A percentile compares a stretch with the other conserved stretches of the same genome.
Conservation (phyloP, 2,329 filamentous ascomycete species). For the Epichloe bromicola region DNA sequence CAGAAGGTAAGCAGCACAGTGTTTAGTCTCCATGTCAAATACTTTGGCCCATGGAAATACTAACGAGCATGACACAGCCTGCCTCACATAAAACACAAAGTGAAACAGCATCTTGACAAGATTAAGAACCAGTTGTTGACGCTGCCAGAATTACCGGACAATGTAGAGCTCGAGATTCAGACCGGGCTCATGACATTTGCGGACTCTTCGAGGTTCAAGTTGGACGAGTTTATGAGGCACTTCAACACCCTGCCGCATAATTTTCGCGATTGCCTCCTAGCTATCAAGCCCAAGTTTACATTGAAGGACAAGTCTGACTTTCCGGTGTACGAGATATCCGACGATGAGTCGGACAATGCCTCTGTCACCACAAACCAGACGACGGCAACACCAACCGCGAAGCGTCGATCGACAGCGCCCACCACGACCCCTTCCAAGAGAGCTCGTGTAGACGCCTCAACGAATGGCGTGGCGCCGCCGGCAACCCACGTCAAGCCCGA, state of each 20-base stretch:
- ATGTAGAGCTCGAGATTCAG: conserved; percentile 53
- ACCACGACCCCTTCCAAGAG: conserved; percentile 23
- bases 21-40: not conserved
- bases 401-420: conserved; percentile 15
- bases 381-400: conserved; percentile 15
- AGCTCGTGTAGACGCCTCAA: conserved; percentile 11
- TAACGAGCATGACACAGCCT: conserved; percentile 22
- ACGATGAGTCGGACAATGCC: conserved; percentile 25
- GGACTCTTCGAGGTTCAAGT: conserved; percentile 36
- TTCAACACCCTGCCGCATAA: conserved; percentile 35
- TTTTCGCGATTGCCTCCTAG: conserved; percentile 36
- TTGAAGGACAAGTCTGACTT: conserved; percentile 25
- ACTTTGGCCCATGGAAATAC: not conserved
- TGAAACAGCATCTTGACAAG: conserved; percentile 31
- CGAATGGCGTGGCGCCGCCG: conserved; percentile 2
- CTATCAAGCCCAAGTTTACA: conserved; percentile 33
- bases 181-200: conserved; percentile 47
- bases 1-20: conserved; percentile 26
- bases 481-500: conserved; percentile 23
- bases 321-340: conserved; percentile 25
- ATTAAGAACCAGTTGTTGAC: conserved; percentile 42
- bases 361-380: conserved; percentile 10
- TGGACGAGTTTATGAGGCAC: conserved; percentile 29
- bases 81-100: conserved; percentile 40
- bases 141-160: conserved; percentile 55